Evolutionary conservation across 106 monocot genomes (phyloP).

Genomic region (Allium fistulosum): DNA sequence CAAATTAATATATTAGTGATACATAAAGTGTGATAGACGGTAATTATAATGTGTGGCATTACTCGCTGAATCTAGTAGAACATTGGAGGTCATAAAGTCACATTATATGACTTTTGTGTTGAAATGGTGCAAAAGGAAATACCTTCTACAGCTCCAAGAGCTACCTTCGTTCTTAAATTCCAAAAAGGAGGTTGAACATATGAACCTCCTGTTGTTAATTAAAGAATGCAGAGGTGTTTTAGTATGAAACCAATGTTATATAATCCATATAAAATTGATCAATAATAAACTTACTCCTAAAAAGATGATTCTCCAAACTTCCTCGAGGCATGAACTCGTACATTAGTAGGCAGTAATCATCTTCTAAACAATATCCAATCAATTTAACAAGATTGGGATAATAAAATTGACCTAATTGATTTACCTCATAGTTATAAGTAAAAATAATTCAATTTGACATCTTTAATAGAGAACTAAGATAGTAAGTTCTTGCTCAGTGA

Average conservation of each 20-base stretch:
- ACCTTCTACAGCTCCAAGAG: slow-evolving; percentile 81
- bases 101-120: slow-evolving; percentile 78
- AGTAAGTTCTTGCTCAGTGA: too few relatives aligned
- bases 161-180: slow-evolving; percentile 81
- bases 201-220: slow-evolving; percentile 57
- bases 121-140: slow-evolving; percentile 69
- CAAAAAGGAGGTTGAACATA: slow-evolving; percentile 87
- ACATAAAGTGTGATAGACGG: neutral
- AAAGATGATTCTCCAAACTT: slow-evolving; percentile 94
- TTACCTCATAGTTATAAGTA: slow-evolving; percentile 31
- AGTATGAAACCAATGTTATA: too few relatives aligned
- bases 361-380: slow-evolving; percentile 80
- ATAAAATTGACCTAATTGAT: slow-evolving; percentile 66
- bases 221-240: neutral
- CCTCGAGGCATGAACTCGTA: slow-evolving; percentile 95
- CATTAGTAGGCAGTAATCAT: slow-evolving; percentile 77
- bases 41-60: neutral
- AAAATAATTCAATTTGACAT: too few relatives aligned
- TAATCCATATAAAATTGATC: neutral
- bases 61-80: slow-evolving; percentile 71
- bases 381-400: slow-evolving; percentile 89
- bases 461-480: too few relatives aligned
- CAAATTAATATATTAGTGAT: neutral
- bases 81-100: slow-evolving; percentile 86
- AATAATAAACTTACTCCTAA: slow-evolving; percentile 62